These are phyloP conservation scores for Pelargonium fulgidum DNA, from an alignment of 441 rosid genomes.

Conservation along the genomic window DNA sequence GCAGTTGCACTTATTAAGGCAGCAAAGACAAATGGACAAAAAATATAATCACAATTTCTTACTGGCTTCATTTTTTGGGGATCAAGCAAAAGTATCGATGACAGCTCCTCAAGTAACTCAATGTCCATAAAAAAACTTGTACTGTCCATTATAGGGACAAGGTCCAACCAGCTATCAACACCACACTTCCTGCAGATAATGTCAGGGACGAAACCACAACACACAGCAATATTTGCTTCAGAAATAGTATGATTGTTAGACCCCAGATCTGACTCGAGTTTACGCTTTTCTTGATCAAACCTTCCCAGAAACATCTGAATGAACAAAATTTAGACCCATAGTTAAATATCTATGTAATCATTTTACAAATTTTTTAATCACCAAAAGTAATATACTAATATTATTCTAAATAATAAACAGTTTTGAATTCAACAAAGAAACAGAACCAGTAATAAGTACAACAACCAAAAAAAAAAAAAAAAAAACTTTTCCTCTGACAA, in stretches of 20 bases:
- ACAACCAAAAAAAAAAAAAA: too few species aligned
- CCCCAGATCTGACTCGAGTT: constrained; percentile 32
- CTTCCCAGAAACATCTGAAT: constrained; percentile 62
- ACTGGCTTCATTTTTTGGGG: constrained; percentile 36
- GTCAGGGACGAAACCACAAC: constrained; percentile 57
- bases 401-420: too few species aligned
- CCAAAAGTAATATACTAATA: constrained; percentile 11
- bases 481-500: too few species aligned
- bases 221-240: constrained; percentile 33
- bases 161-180: constrained; percentile 51
- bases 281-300: constrained; percentile 53
- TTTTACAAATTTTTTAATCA: neutral
- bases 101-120: constrained; percentile 60
- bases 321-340: constrained; percentile 18
- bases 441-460: too few species aligned
- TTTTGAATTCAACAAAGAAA: too few species aligned
- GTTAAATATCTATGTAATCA: constrained; percentile 14
- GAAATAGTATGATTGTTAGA: constrained; percentile 24
- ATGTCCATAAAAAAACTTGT: constrained; percentile 67
- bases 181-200: constrained; percentile 44
- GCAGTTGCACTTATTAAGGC: neutral
- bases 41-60: constrained; percentile 18
- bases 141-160: constrained; percentile 46
- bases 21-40: neutral
- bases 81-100: constrained; percentile 35